Conservation (phyloP, 768 basidiomycete genomes). For the Pisolithus sp. region DNA sequence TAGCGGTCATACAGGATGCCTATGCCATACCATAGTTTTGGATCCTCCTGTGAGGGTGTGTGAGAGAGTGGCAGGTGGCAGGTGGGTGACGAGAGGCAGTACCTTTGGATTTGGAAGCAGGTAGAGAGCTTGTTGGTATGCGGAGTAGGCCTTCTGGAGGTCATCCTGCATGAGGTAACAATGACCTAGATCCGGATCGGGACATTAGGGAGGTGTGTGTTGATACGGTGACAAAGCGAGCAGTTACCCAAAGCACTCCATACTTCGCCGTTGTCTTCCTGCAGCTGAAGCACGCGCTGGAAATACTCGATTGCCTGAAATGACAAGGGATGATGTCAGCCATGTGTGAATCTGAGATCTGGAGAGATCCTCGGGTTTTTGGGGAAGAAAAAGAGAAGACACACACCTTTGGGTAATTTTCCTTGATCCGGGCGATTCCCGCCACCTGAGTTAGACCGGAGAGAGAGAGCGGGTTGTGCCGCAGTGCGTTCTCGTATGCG, state of each 20-base stretch:
- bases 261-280: conserved; percentile 96
- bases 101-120: conserved; percentile 94
- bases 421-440: conserved; percentile 93
- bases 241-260: conserved; percentile 88
- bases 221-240: conserved; percentile 11
- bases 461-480: conserved; percentile 90
- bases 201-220: conserved; percentile 4
- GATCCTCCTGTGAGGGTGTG: conserved; percentile 61
- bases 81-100: conserved; percentile 7
- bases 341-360: conserved; percentile 27
- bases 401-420: conserved; percentile 88
- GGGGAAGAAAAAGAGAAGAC: conserved; percentile 19
- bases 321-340: conserved; percentile 27
- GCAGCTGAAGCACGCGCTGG: conserved; percentile 81
- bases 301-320: conserved; percentile 92
- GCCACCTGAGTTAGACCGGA: conserved; percentile 90
- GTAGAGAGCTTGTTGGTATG: conserved; percentile 97
- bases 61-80: conserved; percentile 5
- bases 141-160: conserved; percentile 95
- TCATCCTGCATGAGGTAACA: conserved; percentile 99
- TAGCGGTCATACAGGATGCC: conserved; percentile 99
- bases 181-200: conserved; percentile 53
- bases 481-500: conserved; percentile 92
- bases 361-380: conserved; percentile 29
- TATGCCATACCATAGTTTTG: conserved; percentile 99